Conservation (phyloP, 441 rosid genomes). For the Populus hybrid region DNA sequence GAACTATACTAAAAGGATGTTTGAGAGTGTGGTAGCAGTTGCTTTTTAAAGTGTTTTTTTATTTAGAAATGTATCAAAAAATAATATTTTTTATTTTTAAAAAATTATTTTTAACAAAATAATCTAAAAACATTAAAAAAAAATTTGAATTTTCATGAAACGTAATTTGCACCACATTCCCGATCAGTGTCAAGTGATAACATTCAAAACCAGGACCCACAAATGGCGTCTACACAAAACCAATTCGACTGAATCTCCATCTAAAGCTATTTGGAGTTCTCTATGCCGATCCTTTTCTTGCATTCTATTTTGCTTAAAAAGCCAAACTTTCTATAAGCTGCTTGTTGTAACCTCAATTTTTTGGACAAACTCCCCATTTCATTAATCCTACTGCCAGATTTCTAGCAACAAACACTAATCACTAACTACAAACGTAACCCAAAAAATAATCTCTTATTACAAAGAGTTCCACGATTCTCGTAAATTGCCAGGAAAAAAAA, state of each 20-base stretch:
- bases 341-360: not conserved
- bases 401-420: not conserved
- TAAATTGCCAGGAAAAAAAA: not conserved
- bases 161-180: too few species aligned
- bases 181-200: not conserved
- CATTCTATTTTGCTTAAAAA: not conserved
- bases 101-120: too few species aligned
- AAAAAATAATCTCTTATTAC: not conserved
- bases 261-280: not conserved
- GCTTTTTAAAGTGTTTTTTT: too few species aligned
- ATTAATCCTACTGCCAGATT: not conserved
- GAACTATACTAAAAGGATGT: too few species aligned
- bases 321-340: not conserved
- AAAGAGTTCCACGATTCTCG: not conserved
- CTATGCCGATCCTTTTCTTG: not conserved
- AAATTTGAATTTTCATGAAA: too few species aligned
- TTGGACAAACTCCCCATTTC: not conserved
- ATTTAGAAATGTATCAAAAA: too few species aligned
- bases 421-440: not conserved
- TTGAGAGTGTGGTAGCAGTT: too few species aligned
- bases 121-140: too few species aligned
- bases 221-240: not conserved
- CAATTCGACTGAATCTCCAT: not conserved
- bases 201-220: not conserved
- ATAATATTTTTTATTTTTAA: too few species aligned